Evolutionary conservation across 129 eudicot species (phyloP), one percentile per base, ranked within the genome.

Genomic region (Arctium minus): DNA sequence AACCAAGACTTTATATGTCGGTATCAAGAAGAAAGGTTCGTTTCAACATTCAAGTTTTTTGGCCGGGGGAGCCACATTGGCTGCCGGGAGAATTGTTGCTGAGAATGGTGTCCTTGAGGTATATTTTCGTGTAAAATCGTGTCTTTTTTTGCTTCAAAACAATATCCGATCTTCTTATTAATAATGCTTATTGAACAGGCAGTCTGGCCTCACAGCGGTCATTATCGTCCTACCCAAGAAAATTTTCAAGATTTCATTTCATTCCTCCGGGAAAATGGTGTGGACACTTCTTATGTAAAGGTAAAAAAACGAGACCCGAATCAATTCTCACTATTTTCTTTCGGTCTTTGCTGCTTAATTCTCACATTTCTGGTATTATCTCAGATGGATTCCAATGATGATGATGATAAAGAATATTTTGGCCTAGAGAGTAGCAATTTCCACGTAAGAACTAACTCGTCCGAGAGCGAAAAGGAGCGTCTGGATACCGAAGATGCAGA

Each of bases 181-280:
- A n/a, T 38, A 31, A n/a, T 72, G 4, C 30, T 73, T 30, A 9
- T 73, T 79, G 42, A 78, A 73, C 80, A 84, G 98, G 97, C 93
- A 62, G 96, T 96, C 76, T 93, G 99, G 99, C 99, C 97, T 82
- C 97, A 96, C 89, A 96, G 99, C 83, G 98, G 99, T 33, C 99
- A 96, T 77, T 96, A 93, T 79, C 89, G 80, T 42, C 99, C 99
- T 6, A 96, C 98, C 7, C 82, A 82, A 70, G 99, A 96, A 77
- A 93, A 93, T 56, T 93, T 96, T 76, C 92, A 90, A 82, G 97
- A 93, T 74, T 93, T 96, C 36, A 17, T 90, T 35, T 85, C 88
- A 3, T 96, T 93, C 83, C 92, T 96, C 4, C 85, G 35, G 73
- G 98, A 93, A 72, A 90, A 93, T 72, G 65, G 85, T 64, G 93